Evolutionary conservation across 75 land plant genomes (phyloP).

Genomic region (Picea sitchensis): DNA sequence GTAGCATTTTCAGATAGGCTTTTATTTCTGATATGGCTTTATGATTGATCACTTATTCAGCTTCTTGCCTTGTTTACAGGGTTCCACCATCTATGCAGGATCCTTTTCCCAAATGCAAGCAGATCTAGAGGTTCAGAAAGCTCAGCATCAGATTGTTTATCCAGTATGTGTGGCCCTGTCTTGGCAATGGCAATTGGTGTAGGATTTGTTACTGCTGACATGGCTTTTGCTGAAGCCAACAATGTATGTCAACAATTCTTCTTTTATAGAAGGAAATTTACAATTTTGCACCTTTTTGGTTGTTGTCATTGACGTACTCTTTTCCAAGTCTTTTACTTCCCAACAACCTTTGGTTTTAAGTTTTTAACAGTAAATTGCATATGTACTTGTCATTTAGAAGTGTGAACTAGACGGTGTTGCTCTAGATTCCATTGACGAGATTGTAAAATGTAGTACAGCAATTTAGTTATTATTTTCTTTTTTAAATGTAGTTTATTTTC

Average conservation of each 20-base stretch:
- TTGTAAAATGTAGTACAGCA: too few relatives aligned
- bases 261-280: not conserved
- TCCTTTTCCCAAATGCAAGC: slow-evolving; percentile 1
- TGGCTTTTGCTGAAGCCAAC: slow-evolving; percentile 9
- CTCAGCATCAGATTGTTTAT: not conserved
- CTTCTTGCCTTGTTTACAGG: slow-evolving; percentile 2
- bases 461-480: not conserved
- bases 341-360: not conserved
- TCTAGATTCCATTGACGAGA: too few relatives aligned
- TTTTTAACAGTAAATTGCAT: not conserved
- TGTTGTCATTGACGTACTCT: not conserved
- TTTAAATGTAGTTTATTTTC: not conserved
- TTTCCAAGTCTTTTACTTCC: not conserved
- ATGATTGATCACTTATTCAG: not conserved
- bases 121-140: not conserved
- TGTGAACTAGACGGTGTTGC: too few relatives aligned
- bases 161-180: not conserved
- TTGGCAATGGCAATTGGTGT: not conserved
- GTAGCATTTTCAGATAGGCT: not conserved
- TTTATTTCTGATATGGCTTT: not conserved
- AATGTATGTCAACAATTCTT: not conserved
- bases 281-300: not conserved
- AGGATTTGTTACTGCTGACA: not conserved
- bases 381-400: too few relatives aligned
- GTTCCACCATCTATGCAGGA: slow-evolving; percentile 3